Evolutionary conservation across 352 stramenopile genomes (phyloP), one percentile per base, ranked within the genome.

Genomic region (Pythium periplocum): DNA sequence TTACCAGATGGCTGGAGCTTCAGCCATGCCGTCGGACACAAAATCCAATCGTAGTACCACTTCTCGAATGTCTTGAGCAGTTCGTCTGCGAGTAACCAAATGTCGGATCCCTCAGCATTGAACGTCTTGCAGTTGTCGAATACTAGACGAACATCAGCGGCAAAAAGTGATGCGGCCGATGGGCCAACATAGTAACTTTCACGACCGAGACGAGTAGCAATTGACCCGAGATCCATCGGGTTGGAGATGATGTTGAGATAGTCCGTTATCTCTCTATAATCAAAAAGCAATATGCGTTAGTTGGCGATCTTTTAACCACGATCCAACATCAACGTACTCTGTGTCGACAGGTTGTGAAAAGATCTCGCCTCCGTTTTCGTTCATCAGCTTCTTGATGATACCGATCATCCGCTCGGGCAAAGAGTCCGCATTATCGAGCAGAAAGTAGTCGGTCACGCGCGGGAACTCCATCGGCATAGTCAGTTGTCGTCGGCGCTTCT

Each of bases 81-180:
- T 7, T 75, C 74, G 38, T 93, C 63, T 2, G 86, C 83, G 56
- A 89, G 64, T 31, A 66, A 43, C 75, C 75, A 91, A 53, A 96
- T 96, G 17, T 87, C 83, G 0, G 86, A 96, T 31, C 68, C 79
- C 35, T 87, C 75, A 0, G 70, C 69, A 61, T 96, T 96, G 67
- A 91, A 96, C 17, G 67, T 64, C 49, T 92, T 93, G 59, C 87
- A 96, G 57, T 96, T 96, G 11, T 57, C 66, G 61, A 96, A 96
- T 7, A 96, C 83, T 2, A 95, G 65, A 30, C 87, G 75, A 7
- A 95, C 77, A 36, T 96, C 86, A 17, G 83, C 78, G 32, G 78
- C 78, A 75, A 96, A 95, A 26, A 96, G 63, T 17, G 79, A 83
- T 2, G 78, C 45, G 0, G 69, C 80, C 4, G 80, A 80, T 26